A percentile compares a stretch with the other conserved stretches of the same genome.
Evolutionary conservation across 2,329 filamentous ascomycete genomes (phyloP).

Genomic region (Epichloe amarillans): DNA sequence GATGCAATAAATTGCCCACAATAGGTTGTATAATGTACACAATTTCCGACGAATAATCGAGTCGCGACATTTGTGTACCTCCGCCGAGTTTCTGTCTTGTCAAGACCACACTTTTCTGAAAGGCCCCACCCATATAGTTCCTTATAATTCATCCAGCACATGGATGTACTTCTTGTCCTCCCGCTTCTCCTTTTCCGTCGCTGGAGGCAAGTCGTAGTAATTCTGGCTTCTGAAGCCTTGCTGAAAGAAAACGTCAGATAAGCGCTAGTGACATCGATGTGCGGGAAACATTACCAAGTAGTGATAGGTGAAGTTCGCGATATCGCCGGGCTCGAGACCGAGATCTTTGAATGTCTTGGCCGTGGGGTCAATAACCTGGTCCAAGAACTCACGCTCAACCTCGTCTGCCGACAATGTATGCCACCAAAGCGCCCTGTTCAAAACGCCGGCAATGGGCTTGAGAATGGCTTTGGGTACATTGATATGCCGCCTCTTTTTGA

Average conservation of each 20-base stretch:
- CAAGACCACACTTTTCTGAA: not conserved
- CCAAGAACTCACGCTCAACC: slow-evolving; percentile 82
- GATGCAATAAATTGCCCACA: not conserved
- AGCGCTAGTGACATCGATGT: not conserved
- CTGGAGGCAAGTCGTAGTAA: slow-evolving; percentile 86
- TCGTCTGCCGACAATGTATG: slow-evolving; percentile 69
- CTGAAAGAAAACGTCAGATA: slow-evolving; percentile 32
- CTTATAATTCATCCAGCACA: slow-evolving; percentile 73
- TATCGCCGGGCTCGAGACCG: slow-evolving; percentile 75
- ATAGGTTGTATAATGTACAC: slow-evolving; percentile 2
- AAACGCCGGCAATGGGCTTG: slow-evolving; percentile 57
- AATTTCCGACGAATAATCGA: not conserved
- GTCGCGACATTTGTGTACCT: not conserved
- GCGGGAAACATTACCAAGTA: slow-evolving; percentile 60
- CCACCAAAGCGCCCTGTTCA: slow-evolving; percentile 87
- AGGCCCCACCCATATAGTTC: not conserved
- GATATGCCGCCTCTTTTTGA: slow-evolving; percentile 83
- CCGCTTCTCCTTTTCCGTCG: slow-evolving; percentile 84
- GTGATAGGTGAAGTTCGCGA: slow-evolving; percentile 79
- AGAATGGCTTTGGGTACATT: slow-evolving; percentile 75
- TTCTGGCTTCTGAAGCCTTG: slow-evolving; percentile 80
- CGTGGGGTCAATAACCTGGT: slow-evolving; percentile 77
- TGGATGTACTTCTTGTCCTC: slow-evolving; percentile 97
- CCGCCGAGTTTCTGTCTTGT: not conserved
- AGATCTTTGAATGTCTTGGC: slow-evolving; percentile 96